Percentiles rank a stretch among this genome's conserved stretches.
Evolutionary conservation across 2,329 filamentous ascomycete species (phyloP).

Genomic region (Colletotrichum godetiae): DNA sequence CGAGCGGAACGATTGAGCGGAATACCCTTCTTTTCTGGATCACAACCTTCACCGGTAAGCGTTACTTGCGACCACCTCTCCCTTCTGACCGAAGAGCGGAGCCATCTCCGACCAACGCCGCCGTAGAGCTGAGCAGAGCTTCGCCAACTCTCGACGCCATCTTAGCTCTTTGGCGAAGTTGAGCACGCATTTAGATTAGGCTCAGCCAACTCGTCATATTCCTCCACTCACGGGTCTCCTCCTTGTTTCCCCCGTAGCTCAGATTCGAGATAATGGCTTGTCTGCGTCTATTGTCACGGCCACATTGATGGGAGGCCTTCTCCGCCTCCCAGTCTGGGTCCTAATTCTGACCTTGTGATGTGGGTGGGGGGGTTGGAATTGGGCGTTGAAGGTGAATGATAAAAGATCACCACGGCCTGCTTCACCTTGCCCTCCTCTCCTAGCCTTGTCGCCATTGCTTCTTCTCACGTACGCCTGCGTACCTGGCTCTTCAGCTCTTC

Average conservation of each 20-base stretch:
- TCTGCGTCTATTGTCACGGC: neutral
- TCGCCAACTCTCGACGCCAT: neutral
- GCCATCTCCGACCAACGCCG: constrained; percentile 21
- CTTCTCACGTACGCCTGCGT: neutral
- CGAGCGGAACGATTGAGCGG: neutral
- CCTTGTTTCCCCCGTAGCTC: constrained; percentile 1
- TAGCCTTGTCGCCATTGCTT: neutral
- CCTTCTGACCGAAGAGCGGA: constrained; percentile 1
- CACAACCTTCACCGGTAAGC: neutral
- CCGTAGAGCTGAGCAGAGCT: neutral
- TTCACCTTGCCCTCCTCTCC: neutral
- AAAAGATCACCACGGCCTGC: constrained; percentile 17
- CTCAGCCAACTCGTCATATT: constrained; percentile 27
- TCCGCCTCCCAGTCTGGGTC: neutral
- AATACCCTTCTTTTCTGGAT: neutral
- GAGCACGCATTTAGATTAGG: constrained; percentile 22
- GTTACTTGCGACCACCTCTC: constrained; percentile 1
- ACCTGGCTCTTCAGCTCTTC: neutral
- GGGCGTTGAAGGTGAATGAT: neutral
- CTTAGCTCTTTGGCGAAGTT: neutral
- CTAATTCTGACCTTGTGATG: neutral
- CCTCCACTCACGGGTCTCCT: neutral
- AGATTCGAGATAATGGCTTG: neutral
- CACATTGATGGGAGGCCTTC: neutral
- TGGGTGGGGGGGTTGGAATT: neutral